Evolutionary conservation across 75 land plant genomes (phyloP), one percentile per base, ranked within the genome.

Genomic region (Isoetes taiwanensis): DNA sequence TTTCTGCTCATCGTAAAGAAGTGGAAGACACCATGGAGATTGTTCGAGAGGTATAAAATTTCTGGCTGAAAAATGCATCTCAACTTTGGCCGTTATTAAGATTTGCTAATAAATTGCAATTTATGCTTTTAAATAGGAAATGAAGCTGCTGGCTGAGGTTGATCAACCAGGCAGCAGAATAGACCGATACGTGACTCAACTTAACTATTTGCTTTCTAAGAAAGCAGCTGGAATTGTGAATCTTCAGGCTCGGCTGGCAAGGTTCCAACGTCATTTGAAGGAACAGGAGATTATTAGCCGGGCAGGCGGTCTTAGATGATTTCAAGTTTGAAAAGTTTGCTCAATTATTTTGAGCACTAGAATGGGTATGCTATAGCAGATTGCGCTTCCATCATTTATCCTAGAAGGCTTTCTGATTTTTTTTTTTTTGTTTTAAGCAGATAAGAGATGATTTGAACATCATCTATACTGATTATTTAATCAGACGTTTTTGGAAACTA

Each of bases 1-100:
- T 87, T 54, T 77, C 98, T 19, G 89, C 98, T 55, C 98, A 93
- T 60, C 70, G 95, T 34, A 93, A 84, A 69, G 98, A 87, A 71
- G 80, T 93, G 61, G 98, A 93, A 60, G 85, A 93, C 41, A 93
- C 95, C 14, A 93, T 93, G 85, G 95, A 93, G 61, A 79, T 87
- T 57, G 89, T 93, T 43, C 95, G 95, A 10, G 98, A 93, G 76
- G 97, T 91, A 84, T 64, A 30, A 3, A 46, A 24, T 48, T 59
- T 14, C 1, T 14, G 21, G 20, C 43, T 28, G 16, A 34, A 3
- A 30, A 0, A 28, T 48, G 8, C 1, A 21, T 34, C 37, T 24
- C 34, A 32, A 12, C 10, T 59, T 1, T 58, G 6, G 27, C 0
- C 1, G 0, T 32, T 25, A 27, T 12, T 3, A 41, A 1, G 28